Evolutionary conservation across 805 yeast genomes (phyloP).

Genomic region (Candida boidinii): DNA sequence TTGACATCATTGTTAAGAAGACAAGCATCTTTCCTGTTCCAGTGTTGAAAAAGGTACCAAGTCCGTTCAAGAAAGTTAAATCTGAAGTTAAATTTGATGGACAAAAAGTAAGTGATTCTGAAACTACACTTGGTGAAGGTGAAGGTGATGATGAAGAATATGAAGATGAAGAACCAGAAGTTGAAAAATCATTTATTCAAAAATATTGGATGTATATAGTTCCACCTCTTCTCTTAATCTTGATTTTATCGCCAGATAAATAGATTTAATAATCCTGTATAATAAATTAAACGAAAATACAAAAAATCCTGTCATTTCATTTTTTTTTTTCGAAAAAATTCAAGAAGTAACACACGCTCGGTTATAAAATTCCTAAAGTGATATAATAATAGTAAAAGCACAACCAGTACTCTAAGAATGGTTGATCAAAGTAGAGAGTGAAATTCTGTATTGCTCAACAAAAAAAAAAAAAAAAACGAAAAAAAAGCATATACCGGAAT

Average conservation of each 20-base stretch:
- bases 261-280: too few relatives aligned
- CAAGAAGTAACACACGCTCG: too few relatives aligned
- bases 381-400: neutral
- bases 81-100: too few relatives aligned
- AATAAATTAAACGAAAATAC: constrained; percentile 1
- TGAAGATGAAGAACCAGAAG: constrained; percentile 5
- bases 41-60: constrained; percentile 3
- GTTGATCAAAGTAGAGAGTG: too few relatives aligned
- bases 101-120: too few relatives aligned
- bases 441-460: too few relatives aligned
- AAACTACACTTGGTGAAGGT: too few relatives aligned
- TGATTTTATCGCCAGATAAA: constrained; percentile 19
- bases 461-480: too few relatives aligned
- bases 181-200: constrained; percentile 41
- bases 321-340: constrained; percentile 1
- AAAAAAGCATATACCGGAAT: too few relatives aligned
- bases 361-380: neutral
- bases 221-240: constrained; percentile 35
- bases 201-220: constrained; percentile 57
- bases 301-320: neutral
- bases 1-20: constrained; percentile 5
- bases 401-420: neutral
- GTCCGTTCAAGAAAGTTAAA: too few relatives aligned
- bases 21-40: constrained; percentile 8
- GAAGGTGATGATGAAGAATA: too few relatives aligned